Percentiles rank a stretch among this genome's conserved stretches.
phyloP scores from a whole-genome alignment of 2,329 filamentous ascomycete species.

The Cercospora sojina region DNA sequence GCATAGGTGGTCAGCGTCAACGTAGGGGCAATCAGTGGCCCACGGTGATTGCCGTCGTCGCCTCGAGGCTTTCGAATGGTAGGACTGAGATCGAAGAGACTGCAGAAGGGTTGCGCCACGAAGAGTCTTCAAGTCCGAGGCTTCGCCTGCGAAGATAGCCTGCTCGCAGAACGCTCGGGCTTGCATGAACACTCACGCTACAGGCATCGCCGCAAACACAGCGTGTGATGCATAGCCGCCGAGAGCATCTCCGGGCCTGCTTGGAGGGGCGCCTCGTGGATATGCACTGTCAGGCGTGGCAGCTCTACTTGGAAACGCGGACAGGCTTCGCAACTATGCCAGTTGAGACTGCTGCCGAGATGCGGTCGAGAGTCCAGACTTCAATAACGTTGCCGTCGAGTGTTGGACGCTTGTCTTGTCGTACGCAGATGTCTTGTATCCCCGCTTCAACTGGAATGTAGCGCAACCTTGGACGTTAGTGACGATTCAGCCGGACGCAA shows the following conservation, averaged over 20 bases:
- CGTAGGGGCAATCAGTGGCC: background rate
- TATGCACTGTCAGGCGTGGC: background rate
- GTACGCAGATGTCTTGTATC: background rate
- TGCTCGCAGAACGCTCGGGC: background rate
- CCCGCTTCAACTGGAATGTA: background rate
- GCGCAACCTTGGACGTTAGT: background rate
- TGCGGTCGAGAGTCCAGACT: background rate
- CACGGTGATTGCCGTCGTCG: background rate
- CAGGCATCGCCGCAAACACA: background rate
- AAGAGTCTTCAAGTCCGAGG: background rate
- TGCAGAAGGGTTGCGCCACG: background rate
- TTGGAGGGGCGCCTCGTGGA: background rate
- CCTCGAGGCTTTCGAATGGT: background rate
- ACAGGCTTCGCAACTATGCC: background rate
- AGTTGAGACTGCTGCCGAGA: background rate
- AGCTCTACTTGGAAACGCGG: background rate
- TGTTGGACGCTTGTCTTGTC: background rate
- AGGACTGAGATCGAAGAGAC: background rate
- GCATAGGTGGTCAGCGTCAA: background rate
- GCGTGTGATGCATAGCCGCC: background rate
- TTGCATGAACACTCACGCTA: background rate
- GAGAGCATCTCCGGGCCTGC: background rate
- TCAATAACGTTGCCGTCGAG: background rate
- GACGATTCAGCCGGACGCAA: background rate
- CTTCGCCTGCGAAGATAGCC: background rate